Base-by-base conservation (phyloP, 257 asterid genomes). In the Solanum sitiens region DNA sequence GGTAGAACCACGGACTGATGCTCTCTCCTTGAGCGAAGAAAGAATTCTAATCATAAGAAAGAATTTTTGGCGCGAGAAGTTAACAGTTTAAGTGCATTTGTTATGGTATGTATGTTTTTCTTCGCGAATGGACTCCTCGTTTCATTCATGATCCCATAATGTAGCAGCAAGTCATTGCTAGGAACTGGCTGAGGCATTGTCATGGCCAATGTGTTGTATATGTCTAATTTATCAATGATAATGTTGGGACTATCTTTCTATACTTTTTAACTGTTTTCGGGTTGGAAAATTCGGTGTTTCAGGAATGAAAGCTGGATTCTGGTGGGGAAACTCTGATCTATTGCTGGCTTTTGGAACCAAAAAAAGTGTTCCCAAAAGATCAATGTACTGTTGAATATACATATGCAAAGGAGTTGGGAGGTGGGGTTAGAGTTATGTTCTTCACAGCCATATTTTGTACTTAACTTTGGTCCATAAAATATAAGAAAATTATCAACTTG, bases 1-100 rank as follows among this genome's bases (percentile, higher is more conserved):
- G 91, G 95, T 95, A 75, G 98, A 94, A 89, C 95, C 98, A 11
- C 87, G 90, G 50, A 70, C 86, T 20, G 99, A 95, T 85, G 91
- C 91, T 80, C 94, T 93, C 90, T 93, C 97, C 84, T 82, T 82
- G 53, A 80, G 61, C 13, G 98, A 93, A 80, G 99, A 96, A 90
- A 90, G 96, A 77, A 93, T 95, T 92, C 73, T 96, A 75, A 95
- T 96, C 15, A 92, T 93, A 25, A 92, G 94, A 89, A 95, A 96
- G 91, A 90, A 74, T 80, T 27, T 92, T 74, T 95, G 98, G 98
- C 89, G 86, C 20, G 83, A 74, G 70, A 92, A 90, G 27, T 83
- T 56, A 67, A 27, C 86, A 15, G 86, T 45, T 77, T 86, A 70
- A 27, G 74, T 92, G 87, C 11, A 50, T 50, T 80, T 50, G 40